These are phyloP conservation scores for Takashimella tepidaria DNA, from an alignment of 1,284 basidiomycete genomes.

Conservation along the genomic window DNA sequence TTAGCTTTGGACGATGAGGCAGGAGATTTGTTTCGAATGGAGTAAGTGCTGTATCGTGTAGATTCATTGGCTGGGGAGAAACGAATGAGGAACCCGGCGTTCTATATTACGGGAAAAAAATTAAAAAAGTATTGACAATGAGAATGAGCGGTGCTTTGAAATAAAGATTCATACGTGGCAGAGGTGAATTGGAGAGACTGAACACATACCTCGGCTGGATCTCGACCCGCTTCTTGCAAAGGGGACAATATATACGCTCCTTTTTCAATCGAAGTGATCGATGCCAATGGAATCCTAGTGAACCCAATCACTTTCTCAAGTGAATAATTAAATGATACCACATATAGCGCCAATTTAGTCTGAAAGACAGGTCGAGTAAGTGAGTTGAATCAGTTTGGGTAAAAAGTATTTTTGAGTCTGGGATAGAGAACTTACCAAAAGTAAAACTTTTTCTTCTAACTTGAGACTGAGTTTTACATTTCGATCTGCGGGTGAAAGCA, in stretches of 20 bases:
- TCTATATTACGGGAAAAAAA: conserved; percentile 44
- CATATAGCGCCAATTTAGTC: conserved; percentile 62
- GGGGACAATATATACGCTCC: conserved; percentile 75
- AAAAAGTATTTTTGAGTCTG: no score
- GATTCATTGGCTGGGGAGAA: conserved; percentile 66
- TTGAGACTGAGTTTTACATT: conserved; percentile 66
- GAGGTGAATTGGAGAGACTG: no score
- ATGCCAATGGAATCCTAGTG: conserved; percentile 78
- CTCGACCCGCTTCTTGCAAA: conserved; percentile 80
- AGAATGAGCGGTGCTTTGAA: no score
- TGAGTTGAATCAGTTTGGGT: conserved; percentile 6
- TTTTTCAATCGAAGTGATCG: conserved; percentile 76
- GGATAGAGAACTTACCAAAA: conserved; percentile 61
- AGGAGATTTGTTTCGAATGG: conserved; percentile 58
- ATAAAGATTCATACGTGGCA: no score
- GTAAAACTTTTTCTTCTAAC: conserved; percentile 87
- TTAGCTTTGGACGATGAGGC: neutral
- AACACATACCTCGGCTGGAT: conserved; percentile 61
- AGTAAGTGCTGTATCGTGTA: conserved; percentile 72
- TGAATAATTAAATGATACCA: conserved; percentile 78
- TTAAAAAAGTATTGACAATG: no score
- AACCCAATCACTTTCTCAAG: conserved; percentile 85
- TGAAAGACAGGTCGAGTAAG: conserved; percentile 28
- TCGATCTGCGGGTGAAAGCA: conserved; percentile 75
- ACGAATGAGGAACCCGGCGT: conserved; percentile 73